phyloP scores from a whole-genome alignment of 73 alveolate species.

The Diophrys sp. region DNA sequence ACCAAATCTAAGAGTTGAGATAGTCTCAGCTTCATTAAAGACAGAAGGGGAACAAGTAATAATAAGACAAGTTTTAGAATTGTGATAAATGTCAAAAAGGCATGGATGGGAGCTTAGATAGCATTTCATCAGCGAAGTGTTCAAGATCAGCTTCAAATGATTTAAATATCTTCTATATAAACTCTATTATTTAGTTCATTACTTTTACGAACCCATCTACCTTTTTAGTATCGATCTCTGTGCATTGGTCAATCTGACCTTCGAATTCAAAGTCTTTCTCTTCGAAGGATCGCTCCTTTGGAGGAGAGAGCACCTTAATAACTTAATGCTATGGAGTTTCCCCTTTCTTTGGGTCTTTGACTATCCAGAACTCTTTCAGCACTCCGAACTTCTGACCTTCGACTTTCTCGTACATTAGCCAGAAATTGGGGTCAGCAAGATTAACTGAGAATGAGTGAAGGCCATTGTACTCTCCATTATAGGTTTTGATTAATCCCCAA shows the following conservation, averaged over 20 bases:
- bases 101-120: too few species aligned
- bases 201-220: background rate
- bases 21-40: slow-evolving; percentile 86
- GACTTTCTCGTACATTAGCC: background rate
- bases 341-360: background rate
- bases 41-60: slow-evolving; percentile 87
- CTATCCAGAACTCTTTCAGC: background rate
- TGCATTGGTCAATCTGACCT: background rate
- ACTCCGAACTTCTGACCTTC: background rate
- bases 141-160: background rate
- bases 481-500: background rate
- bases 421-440: background rate
- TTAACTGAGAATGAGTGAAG: background rate
- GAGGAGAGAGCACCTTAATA: background rate
- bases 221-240: background rate
- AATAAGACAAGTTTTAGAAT: slow-evolving; percentile 90
- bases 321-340: background rate
- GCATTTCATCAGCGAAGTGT: background rate
- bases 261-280: background rate
- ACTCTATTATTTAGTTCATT: background rate
- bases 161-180: too few species aligned
- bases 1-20: slow-evolving; percentile 92
- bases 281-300: background rate
- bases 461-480: background rate
- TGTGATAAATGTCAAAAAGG: too few species aligned